A percentile compares a stretch with the other conserved stretches of the same genome.
Evolutionary conservation across 208 protist genomes (phyloP).

Genomic region (Wallacemonas rigidus): DNA sequence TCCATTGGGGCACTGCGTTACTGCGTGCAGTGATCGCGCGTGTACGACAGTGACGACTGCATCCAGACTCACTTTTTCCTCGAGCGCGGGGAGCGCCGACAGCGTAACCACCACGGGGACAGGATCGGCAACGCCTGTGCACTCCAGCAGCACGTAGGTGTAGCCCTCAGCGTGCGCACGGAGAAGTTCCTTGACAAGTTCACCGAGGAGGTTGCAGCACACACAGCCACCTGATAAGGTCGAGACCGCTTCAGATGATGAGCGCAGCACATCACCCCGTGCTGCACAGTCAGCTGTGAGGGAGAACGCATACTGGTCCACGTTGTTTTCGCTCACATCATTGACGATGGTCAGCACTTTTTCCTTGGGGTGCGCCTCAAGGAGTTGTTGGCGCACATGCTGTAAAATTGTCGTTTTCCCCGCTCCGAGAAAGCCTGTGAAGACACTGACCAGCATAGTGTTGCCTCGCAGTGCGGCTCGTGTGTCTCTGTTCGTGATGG

Average conservation of each 20-base stretch:
- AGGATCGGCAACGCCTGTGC: conserved; percentile 50
- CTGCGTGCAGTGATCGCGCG: conserved; percentile 16
- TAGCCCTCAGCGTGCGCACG: conserved; percentile 22
- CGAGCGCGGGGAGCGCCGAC: conserved; percentile 28
- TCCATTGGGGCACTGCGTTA: background rate
- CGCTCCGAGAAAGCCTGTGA: conserved; percentile 33
- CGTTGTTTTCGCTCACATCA: conserved; percentile 32
- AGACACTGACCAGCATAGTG: conserved; percentile 20
- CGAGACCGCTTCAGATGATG: conserved; percentile 9
- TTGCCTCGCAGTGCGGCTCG: too few species aligned
- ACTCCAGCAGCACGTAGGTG: conserved; percentile 43
- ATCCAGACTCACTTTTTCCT: conserved; percentile 30
- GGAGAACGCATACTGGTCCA: conserved; percentile 24
- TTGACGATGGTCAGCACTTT: conserved; percentile 33
- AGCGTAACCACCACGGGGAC: conserved; percentile 38
- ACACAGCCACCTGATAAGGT: conserved; percentile 48
- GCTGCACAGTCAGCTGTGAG: background rate
- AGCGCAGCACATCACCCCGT: background rate
- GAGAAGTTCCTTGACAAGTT: conserved; percentile 30
- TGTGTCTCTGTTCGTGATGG: too few species aligned
- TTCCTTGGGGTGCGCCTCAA: background rate
- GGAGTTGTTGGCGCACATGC: conserved; percentile 9
- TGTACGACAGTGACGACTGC: conserved; percentile 43
- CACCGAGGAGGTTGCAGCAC: conserved; percentile 48
- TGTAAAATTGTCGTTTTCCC: conserved; percentile 39